Percentiles rank a stretch among this genome's conserved stretches.
These are phyloP conservation scores for Phytophthora pluvialis DNA, from an alignment of 352 stramenopile genomes.

Conservation along the genomic window DNA sequence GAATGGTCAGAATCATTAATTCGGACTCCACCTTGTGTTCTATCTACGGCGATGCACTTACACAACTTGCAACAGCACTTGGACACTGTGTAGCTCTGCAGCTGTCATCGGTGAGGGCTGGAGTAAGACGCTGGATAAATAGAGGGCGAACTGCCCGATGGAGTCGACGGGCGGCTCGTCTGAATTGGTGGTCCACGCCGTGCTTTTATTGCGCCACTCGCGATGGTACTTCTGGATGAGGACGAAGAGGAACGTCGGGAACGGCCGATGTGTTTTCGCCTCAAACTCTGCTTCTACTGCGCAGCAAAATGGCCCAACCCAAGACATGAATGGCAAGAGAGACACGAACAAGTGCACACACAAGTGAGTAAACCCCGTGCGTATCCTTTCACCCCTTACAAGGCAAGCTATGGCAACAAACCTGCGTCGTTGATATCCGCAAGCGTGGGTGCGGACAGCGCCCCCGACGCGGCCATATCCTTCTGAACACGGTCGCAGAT, in stretches of 20 bases:
- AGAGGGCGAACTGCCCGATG: constrained; percentile 80
- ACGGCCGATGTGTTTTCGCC: constrained; percentile 77
- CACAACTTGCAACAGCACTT: constrained; percentile 85
- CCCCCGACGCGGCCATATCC: constrained; percentile 38
- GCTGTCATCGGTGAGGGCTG: constrained; percentile 61
- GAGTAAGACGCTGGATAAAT: constrained; percentile 71
- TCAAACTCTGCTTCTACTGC: constrained; percentile 89
- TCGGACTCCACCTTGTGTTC: not conserved
- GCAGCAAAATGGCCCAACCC: constrained; percentile 37
- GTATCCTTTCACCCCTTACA: not conserved
- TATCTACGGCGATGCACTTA: constrained; percentile 45
- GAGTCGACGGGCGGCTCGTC: constrained; percentile 78
- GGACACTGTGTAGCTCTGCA: constrained; percentile 67
- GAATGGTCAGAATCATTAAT: not conserved
- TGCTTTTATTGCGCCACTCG: constrained; percentile 61
- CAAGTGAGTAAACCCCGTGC: constrained; percentile 17
- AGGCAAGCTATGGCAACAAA: constrained; percentile 24
- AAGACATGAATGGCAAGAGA: constrained; percentile 28
- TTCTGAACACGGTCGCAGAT: constrained; percentile 61
- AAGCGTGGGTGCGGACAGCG: constrained; percentile 38
- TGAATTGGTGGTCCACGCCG: constrained; percentile 58
- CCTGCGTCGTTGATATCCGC: constrained; percentile 68
- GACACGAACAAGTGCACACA: constrained; percentile 30
- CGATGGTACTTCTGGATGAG: constrained; percentile 89
- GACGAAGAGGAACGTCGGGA: constrained; percentile 73